Percentiles rank a stretch among this genome's conserved stretches.
Conservation (phyloP, 2,329 filamentous ascomycete species). For the Chalaropsis ovoidea region DNA sequence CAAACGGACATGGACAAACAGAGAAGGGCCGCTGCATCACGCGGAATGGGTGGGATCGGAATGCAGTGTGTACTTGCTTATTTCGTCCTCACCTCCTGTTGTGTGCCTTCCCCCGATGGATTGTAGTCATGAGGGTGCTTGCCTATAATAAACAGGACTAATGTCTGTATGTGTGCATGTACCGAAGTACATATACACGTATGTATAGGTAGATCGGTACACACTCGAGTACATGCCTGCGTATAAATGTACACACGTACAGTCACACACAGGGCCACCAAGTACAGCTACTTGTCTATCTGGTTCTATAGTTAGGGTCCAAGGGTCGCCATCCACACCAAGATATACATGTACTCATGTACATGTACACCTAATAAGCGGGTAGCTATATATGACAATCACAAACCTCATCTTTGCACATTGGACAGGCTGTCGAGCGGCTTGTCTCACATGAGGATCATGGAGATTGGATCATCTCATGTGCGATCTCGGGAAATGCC, state of each 20-base stretch:
- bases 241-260: background rate
- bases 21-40: background rate
- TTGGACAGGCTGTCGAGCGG: background rate
- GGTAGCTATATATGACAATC: background rate
- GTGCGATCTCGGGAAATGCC: background rate
- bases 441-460: background rate
- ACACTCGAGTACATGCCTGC: background rate
- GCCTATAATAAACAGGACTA: background rate
- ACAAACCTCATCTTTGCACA: background rate
- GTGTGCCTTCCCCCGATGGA: background rate
- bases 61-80: background rate
- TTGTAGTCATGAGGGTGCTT: background rate
- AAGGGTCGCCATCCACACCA: background rate
- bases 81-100: background rate
- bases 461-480: conserved; percentile 10
- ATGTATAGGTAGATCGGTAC: background rate
- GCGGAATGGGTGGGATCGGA: background rate
- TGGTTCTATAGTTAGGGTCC: no score
- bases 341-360: background rate
- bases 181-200: background rate
- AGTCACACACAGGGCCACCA: no score
- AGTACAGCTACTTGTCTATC: no score
- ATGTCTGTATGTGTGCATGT: background rate
- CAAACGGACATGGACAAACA: background rate
- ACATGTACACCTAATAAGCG: background rate